Evolutionary conservation across 495 filamentous ascomycete species (phyloP), one percentile per base, ranked within the genome.

Genomic region (Venustampulla echinocandica): DNA sequence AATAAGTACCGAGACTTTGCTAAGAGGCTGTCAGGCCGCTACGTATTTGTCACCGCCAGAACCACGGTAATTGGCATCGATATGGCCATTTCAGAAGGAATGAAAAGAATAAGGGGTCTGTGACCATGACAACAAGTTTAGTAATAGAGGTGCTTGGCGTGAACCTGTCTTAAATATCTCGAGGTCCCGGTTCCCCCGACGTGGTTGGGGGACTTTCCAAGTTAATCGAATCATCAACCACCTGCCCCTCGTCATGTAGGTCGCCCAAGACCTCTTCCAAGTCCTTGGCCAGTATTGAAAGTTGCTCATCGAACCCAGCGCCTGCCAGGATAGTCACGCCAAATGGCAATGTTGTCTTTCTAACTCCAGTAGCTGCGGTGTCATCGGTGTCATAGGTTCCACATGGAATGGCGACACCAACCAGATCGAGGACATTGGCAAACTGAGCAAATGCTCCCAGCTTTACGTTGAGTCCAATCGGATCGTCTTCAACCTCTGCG

Each of bases 351-450:
- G 45, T 61, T 23, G 42, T 54, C 28, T 61, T 66, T 21, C 15
- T 37, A 4, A 20, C 46, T 25, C 23, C 24, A 22, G 27, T 30
- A n/a, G 18, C 13, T 14, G 51, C 50, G 4, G 3, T 9, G 35
- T 52, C 57, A 32, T 46, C 60, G 46, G 49, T 51, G 18, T 44
- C 35, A 46, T 56, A 56, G 1, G 44, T 48, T 0, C 74, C 73
- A 5, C 75, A 76, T 14, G 75, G 75, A 24, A 82, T 63, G 14
- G 74, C 72, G 35, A 77, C 58, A 5, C 66, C 79, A 50, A 73
- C 79, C 49, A 82, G 58, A 61, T 84, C 80, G 19, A 82, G 58
- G 24, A 82, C 77, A 51, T 84, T 82, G 3, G 67, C 80, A 54
- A 68, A 79, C 55, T 82, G 77, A 6, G 78, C 76, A 52, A 80